phyloP scores from a whole-genome alignment of 768 basidiomycete species.

The Gloeostereum incarnatum region DNA sequence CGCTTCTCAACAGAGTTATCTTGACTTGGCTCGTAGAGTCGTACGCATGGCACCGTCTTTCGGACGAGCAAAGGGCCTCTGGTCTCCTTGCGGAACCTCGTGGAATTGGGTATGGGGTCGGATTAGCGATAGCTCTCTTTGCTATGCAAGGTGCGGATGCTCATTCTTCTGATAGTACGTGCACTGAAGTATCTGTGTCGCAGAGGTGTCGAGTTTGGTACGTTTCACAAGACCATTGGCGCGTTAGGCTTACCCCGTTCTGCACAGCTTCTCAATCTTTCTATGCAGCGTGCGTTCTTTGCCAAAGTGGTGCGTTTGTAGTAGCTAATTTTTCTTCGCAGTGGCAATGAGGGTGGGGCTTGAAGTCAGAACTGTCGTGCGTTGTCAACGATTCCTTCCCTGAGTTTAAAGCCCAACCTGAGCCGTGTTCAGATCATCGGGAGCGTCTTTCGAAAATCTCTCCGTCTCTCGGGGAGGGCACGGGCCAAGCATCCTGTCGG shows the following conservation, averaged over 20 bases:
- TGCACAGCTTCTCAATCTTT: slow-evolving; percentile 19
- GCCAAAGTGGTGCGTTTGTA: not conserved
- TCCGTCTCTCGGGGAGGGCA: slow-evolving; percentile 39
- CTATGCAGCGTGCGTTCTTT: slow-evolving; percentile 15
- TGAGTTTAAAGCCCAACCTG: not conserved
- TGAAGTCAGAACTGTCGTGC: slow-evolving; percentile 18
- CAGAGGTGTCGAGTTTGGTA: slow-evolving; percentile 23
- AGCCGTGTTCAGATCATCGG: slow-evolving; percentile 6
- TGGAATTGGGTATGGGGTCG: slow-evolving; percentile 44
- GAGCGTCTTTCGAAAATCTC: slow-evolving; percentile 38
- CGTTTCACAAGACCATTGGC: not conserved
- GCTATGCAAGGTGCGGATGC: slow-evolving; percentile 39
- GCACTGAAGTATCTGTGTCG: slow-evolving; percentile 1
- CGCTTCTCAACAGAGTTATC: slow-evolving; percentile 37
- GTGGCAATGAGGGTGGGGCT: slow-evolving; percentile 26
- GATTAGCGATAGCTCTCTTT: slow-evolving; percentile 39
- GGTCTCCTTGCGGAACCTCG: slow-evolving; percentile 22
- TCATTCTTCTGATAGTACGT: slow-evolving; percentile 3
- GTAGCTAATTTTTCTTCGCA: slow-evolving; percentile 8
- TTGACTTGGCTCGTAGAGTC: slow-evolving; percentile 37
- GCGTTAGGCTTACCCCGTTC: not conserved
- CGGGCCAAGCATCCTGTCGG: slow-evolving; percentile 37
- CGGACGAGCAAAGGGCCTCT: slow-evolving; percentile 18
- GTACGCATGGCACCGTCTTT: slow-evolving; percentile 24
- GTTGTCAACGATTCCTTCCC: not conserved